Conservation (phyloP, 2,329 filamentous ascomycete species). For the Lachnellula arida region DNA sequence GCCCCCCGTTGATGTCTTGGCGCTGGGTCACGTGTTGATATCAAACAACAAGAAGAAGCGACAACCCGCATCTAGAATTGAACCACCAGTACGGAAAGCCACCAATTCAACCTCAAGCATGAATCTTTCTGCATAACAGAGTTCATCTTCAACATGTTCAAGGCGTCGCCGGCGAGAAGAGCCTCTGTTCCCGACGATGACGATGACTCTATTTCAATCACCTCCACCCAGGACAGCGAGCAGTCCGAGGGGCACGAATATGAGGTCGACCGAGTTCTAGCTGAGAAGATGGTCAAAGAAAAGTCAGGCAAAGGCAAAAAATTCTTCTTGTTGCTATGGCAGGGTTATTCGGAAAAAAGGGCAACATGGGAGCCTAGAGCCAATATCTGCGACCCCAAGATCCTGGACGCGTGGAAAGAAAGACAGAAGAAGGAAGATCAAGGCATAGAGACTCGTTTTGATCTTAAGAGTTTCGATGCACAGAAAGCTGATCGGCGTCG, state of each 20-base stretch:
- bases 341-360: slow-evolving; percentile 51
- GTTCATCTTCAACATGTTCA: not conserved
- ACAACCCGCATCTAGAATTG: not conserved
- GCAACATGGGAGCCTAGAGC: slow-evolving; percentile 50
- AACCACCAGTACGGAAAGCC: not conserved
- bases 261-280: slow-evolving; percentile 44
- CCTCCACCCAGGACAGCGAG: slow-evolving; percentile 39
- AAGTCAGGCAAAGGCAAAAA: slow-evolving; percentile 26
- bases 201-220: slow-evolving; percentile 51
- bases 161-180: not conserved
- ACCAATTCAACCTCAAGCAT: not conserved
- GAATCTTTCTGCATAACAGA: not conserved
- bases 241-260: slow-evolving; percentile 28
- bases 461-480: slow-evolving; percentile 18
- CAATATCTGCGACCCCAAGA: slow-evolving; percentile 35
- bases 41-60: not conserved
- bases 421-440: slow-evolving; percentile 16
- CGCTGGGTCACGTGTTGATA: too few species aligned
- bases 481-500: slow-evolving; percentile 17
- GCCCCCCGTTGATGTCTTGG: too few species aligned
- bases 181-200: slow-evolving; percentile 23
- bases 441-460: slow-evolving; percentile 19
- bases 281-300: slow-evolving; percentile 35
- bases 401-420: slow-evolving; percentile 33
- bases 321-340: slow-evolving; percentile 61